These are phyloP conservation scores for Nemania bipapillata DNA, from an alignment of 2,329 filamentous ascomycete genomes.

Conservation along the genomic window DNA sequence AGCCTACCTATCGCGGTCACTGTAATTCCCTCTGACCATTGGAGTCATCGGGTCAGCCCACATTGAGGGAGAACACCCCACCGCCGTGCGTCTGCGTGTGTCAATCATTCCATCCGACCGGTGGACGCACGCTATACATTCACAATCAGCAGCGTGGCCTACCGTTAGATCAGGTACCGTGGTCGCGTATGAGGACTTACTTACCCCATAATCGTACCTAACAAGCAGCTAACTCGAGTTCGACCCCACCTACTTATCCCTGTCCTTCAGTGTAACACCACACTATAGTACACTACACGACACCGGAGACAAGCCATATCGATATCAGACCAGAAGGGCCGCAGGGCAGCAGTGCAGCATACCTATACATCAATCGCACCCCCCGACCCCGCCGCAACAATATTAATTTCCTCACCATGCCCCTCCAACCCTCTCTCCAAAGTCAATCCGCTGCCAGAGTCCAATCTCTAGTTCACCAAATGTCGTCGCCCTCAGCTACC, in stretches of 20 bases:
- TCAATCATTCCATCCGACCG: slow-evolving; percentile 31
- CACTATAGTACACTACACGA: too few species aligned
- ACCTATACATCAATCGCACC: background rate
- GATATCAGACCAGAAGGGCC: background rate
- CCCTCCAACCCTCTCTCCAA: slow-evolving; percentile 59
- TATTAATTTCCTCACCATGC: slow-evolving; percentile 49
- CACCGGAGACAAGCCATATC: too few species aligned
- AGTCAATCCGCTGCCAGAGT: slow-evolving; percentile 63
- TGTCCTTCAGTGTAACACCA: slow-evolving; percentile 2
- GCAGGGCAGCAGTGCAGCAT: background rate
- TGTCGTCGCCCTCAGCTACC: slow-evolving; percentile 71
- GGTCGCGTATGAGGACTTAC: background rate
- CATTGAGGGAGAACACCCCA: slow-evolving; percentile 16
- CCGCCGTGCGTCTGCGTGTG: slow-evolving; percentile 15
- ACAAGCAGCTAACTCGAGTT: background rate
- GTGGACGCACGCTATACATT: slow-evolving; percentile 10
- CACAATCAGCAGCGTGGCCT: background rate
- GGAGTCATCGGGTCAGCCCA: slow-evolving; percentile 28
- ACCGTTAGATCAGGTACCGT: slow-evolving; percentile 8
- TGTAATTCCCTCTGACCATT: slow-evolving; percentile 22
- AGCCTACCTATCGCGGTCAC: slow-evolving; percentile 11
- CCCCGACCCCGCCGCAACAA: slow-evolving; percentile 19
- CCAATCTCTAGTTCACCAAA: slow-evolving; percentile 74
- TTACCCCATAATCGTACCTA: background rate
- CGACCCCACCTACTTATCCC: slow-evolving; percentile 3